Evolutionary conservation across 495 filamentous ascomycete species (phyloP), one percentile per base, ranked within the genome.

Genomic region (Friedmanniomyces simplex): DNA sequence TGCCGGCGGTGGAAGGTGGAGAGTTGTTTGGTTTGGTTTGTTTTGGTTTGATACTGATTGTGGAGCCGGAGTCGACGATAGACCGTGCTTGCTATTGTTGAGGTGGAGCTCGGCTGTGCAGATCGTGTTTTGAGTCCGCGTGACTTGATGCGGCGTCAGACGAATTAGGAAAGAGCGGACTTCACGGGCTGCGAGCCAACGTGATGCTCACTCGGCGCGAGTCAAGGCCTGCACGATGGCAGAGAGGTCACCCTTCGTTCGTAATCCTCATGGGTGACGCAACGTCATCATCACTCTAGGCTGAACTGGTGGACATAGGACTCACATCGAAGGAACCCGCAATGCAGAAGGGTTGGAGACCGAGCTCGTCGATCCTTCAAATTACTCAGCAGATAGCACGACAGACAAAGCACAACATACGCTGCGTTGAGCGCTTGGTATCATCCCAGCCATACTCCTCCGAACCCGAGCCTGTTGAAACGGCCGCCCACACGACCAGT

Each of bases 391-490:
- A 16, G 4, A 5, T 50, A 24, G 47, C 21, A 25, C 26, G n/a
- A 21, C 50, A 34, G 30, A 22, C 12, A 7, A 36, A 52, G 2
- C 18, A 11, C 50, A 37, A 54, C 20, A 25, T 54, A 54, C 36
- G 58, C 49, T 37, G 49, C 49, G 49, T 61, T 63, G 54, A 59
- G 55, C 54, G 47, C 46, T 49, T 21, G 60, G 60, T 63, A 63
- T 63, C 60, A 50, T 61, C 54, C 58, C 52, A 32, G 32, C n/a
- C 49, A n/a, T 5, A 53, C 20, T 26, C 42, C 18, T 41, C 21
- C 20, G 30, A n/a, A 24, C 52, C 8, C 49, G 26, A 21, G 53
- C 60, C 52, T 63, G 60, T 60, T 66, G 63, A 65, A 65, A 1
- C 50, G 59, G 63, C 60, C 60, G 20, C 57, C 22, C 30, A 14